Evolutionary conservation across 148 eudicot genomes (phyloP), one percentile per base, ranked within the genome.

Genomic region (Persicaria tinctoria): DNA sequence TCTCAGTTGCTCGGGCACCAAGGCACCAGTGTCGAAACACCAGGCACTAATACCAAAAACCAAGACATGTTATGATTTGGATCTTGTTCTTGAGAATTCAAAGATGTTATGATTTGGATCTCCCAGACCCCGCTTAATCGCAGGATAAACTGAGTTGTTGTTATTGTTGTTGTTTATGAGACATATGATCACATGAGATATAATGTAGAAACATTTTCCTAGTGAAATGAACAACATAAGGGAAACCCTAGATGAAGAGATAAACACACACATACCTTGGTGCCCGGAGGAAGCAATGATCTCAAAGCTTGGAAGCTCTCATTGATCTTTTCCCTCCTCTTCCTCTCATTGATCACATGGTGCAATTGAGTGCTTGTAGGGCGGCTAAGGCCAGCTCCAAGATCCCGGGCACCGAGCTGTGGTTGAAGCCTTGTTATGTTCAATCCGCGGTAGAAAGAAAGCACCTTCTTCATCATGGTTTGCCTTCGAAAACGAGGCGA

Each of bases 261-360:
- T 1, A 11, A 38, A 18, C 0, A 78, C 1, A 9, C 1, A 74
- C 48, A 14, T 85, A 93, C 98, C 98, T 93, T 93, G 38, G 98
- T 83, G 51, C 95, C 91, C 0, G 87, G 85, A 80, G 98, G 98
- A 73, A 94, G 95, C 50, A 95, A 79, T 59, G 94, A 82, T 80
- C 96, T 84, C 75, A 95, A 79, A 2, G 85, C 83, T 64, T 86
- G 93, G 49, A 95, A 90, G 82, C 92, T 95, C 20, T 92, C 97
- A 60, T 90, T 95, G 60, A 92, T 87, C 70, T 95, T 95, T 76
- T 90, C 93, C 48, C 99, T 80, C 45, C 99, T 79, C 76, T 81
- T 85, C 73, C 99, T 80, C 76, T 95, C 99, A 0, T 91, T 84
- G 46, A 95, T 90, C 90, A 90, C 89, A 56, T 95, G 99, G 66